Evolutionary conservation across 2,329 filamentous ascomycete genomes (phyloP).

Genomic region (Epichloe hybrida): DNA sequence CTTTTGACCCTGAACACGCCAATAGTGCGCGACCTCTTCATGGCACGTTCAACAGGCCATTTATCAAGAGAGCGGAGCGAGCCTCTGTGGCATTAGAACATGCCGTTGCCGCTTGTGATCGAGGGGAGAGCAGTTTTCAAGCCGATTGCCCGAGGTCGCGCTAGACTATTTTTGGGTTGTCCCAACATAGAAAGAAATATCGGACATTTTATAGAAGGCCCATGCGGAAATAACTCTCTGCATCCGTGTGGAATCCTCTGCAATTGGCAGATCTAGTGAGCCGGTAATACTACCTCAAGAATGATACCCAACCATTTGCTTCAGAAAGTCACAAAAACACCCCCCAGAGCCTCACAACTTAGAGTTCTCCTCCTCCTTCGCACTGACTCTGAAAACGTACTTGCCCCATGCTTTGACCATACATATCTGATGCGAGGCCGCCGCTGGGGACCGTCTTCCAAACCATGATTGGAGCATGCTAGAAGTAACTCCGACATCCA

Average conservation of each 20-base stretch:
- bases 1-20: constrained; percentile 65
- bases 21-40: constrained; percentile 50
- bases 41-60: constrained; percentile 42
- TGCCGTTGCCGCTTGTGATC: constrained; percentile 11
- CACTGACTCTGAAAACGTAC: constrained; percentile 34
- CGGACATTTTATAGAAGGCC: too few relatives aligned
- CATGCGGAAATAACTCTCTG: too few relatives aligned
- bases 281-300: too few relatives aligned
- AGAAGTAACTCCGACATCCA: too few relatives aligned
- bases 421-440: constrained; percentile 32
- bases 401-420: constrained; percentile 51
- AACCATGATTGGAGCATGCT: too few relatives aligned
- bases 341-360: constrained; percentile 2
- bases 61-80: constrained; percentile 40
- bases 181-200: too few relatives aligned
- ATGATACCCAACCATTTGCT: too few relatives aligned
- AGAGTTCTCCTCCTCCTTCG: background rate
- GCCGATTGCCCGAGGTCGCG: background rate
- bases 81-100: constrained; percentile 33
- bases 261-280: too few relatives aligned
- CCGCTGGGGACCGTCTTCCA: constrained; percentile 23
- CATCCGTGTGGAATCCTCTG: too few relatives aligned
- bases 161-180: too few relatives aligned
- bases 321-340: too few relatives aligned
- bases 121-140: constrained; percentile 5